Percentiles rank a stretch among this genome's conserved stretches.
Conservation (phyloP, 257 asterid genomes). For the Lithospermum erythrorhizon region DNA sequence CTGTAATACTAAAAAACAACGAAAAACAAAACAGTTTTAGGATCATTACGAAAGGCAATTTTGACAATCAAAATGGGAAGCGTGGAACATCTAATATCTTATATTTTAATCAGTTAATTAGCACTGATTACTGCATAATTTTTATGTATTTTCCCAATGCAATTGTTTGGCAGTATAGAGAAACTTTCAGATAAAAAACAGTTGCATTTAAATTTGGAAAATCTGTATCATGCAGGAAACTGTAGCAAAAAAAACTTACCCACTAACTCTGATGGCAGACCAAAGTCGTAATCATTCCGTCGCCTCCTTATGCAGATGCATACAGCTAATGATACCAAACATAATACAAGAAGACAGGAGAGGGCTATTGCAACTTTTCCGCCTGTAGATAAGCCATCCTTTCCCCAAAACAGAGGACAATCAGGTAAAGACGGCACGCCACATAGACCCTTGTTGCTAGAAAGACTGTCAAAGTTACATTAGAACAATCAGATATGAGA, state of each 20-base stretch:
- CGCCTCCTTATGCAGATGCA: slow-evolving; percentile 47
- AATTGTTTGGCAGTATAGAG: no score
- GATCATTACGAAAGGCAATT: no score
- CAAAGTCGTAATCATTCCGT: slow-evolving; percentile 71
- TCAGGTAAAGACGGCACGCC: slow-evolving; percentile 78
- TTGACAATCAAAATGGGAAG: no score
- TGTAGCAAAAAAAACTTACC: slow-evolving; percentile 34
- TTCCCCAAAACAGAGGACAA: slow-evolving; percentile 80
- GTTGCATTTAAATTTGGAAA: neutral
- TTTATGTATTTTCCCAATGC: no score
- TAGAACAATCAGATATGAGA: neutral
- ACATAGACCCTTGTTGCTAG: slow-evolving; percentile 77
- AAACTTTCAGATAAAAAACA: neutral
- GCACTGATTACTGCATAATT: no score
- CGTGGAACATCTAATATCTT: no score
- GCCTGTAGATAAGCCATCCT: slow-evolving; percentile 61
- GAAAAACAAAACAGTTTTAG: no score
- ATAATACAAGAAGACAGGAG: slow-evolving; percentile 37
- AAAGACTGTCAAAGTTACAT: slow-evolving; percentile 42
- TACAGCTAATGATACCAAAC: slow-evolving; percentile 27
- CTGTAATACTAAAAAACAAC: no score
- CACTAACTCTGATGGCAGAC: slow-evolving; percentile 59
- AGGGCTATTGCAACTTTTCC: slow-evolving; percentile 67
- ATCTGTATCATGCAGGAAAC: neutral
- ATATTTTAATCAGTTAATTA: no score